Conservation (phyloP, 192 early-diverging fungal genomes). For the Pilaira anomala region DNA sequence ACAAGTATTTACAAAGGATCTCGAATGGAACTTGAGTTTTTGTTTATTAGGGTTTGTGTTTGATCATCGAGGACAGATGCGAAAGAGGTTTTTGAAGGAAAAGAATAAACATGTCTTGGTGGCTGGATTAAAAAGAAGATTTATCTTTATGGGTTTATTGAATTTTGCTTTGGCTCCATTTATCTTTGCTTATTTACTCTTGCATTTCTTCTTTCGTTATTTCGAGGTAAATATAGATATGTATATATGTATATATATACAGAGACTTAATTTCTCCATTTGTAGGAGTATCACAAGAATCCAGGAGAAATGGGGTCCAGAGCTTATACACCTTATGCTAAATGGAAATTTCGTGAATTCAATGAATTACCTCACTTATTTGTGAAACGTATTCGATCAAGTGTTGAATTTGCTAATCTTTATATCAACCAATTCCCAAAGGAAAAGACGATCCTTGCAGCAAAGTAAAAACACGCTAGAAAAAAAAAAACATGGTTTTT, state of each 20-base stretch:
- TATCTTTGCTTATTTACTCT: conserved; percentile 71
- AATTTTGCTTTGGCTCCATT: conserved; percentile 88
- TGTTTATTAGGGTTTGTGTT: conserved; percentile 87
- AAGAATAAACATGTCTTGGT: conserved; percentile 60
- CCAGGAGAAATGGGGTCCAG: conserved; percentile 79
- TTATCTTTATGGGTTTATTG: conserved; percentile 84
- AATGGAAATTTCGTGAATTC: conserved; percentile 95
- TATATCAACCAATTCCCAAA: conserved; percentile 93
- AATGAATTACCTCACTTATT: conserved; percentile 96
- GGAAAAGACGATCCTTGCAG: conserved; percentile 70
- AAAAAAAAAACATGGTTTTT: background rate
- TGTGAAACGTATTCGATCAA: conserved; percentile 66
- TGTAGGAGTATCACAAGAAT: conserved; percentile 74
- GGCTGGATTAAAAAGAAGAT: conserved; percentile 70
- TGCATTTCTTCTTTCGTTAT: conserved; percentile 91
- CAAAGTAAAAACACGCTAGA: conserved; percentile 45
- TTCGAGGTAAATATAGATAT: conserved; percentile 68
- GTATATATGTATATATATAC: background rate
- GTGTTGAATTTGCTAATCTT: conserved; percentile 68
- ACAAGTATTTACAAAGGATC: conserved; percentile 77
- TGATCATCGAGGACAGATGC: conserved; percentile 80
- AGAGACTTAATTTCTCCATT: conserved; percentile 1
- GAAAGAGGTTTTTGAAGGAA: conserved; percentile 78
- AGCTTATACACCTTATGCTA: conserved; percentile 80
- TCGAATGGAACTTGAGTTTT: conserved; percentile 91